Base-by-base conservation (phyloP, 1,284 basidiomycete species). In the Hemileia vastatrix region DNA sequence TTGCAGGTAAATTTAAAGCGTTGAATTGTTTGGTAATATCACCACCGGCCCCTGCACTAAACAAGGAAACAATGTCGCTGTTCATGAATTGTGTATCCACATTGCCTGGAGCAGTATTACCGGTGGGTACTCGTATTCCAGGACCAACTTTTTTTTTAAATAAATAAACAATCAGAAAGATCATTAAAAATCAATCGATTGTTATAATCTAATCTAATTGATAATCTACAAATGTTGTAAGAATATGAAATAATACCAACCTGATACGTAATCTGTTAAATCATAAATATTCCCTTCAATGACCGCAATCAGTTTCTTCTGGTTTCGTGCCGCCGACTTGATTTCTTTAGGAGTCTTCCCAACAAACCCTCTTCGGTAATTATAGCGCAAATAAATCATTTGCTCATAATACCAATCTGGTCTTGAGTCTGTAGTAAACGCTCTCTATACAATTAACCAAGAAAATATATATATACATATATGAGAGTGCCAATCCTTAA, bases 331-430 rank as follows among this genome's bases (percentile, higher is more conserved):
- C 81, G 86, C 82, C 67, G 82, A 84, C 69, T 79, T 81, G 71
- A 98, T 82, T 66, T 87, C 85, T 71, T 85, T 84, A 21, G 84
- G 83, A 0, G 89, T 91, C 75, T 84, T 89, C 0, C 92, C 95
- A 68, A 95, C 77, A 76, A 94, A 97, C 0, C 94, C 93, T 52
- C 86, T 82, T 56, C 92, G 86, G 70, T 84, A 86, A 64, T 84
- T 87, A 80, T 86, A 93, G 4, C 92, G 87, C 84, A 99, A 68
- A 64, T 76, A 76, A 68, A 77, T 76, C 77, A 79, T 79, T 55
- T 54, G 71, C 79, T 98, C 88, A 68, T 87, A 91, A 77, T 98
- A 98, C 95, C 94, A 99, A 76, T 98, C 94, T 0, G 92, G 91
- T 21, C 93, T 84, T 0, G 86, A 86, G 73, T 98, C 93, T 65